Evolutionary conservation across 2,329 filamentous ascomycete species (phyloP).

Genomic region (Aspergillus versicolor): DNA sequence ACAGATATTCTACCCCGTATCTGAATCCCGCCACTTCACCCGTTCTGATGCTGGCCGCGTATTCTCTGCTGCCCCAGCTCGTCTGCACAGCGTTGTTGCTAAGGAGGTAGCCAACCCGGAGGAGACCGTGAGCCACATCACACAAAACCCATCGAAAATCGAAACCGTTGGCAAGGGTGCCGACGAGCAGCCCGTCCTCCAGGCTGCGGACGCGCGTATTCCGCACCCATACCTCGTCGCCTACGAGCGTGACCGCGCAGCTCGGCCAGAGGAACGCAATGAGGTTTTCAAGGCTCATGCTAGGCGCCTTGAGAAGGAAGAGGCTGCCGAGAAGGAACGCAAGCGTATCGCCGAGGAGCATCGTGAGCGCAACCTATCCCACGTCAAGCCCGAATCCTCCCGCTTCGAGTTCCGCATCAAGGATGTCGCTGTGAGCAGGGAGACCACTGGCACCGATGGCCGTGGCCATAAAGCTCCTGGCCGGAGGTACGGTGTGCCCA

Average conservation of each 20-base stretch:
- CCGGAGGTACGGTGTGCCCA: slow-evolving; percentile 61
- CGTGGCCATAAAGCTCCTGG: slow-evolving; percentile 55
- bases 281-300: slow-evolving; percentile 41
- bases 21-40: slow-evolving; percentile 65
- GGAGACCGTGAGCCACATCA: slow-evolving; percentile 29
- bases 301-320: slow-evolving; percentile 43
- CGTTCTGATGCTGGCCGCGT: slow-evolving; percentile 64
- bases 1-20: slow-evolving; percentile 62
- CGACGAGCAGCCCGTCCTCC: slow-evolving; percentile 50
- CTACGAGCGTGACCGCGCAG: slow-evolving; percentile 46
- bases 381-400: slow-evolving; percentile 46
- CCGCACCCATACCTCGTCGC: slow-evolving; percentile 61
- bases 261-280: slow-evolving; percentile 34
- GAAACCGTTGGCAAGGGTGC: slow-evolving; percentile 45
- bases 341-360: slow-evolving; percentile 40
- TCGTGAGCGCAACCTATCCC: slow-evolving; percentile 45
- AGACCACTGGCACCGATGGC: slow-evolving; percentile 56
- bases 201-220: slow-evolving; percentile 63
- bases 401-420: slow-evolving; percentile 63
- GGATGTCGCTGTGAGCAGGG: slow-evolving; percentile 53
- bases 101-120: slow-evolving; percentile 32
- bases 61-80: slow-evolving; percentile 50
- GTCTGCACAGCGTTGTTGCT: slow-evolving; percentile 26
- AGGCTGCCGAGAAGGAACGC: slow-evolving; percentile 40
- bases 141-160: slow-evolving; percentile 32